A percentile compares a stretch with the other conserved stretches of the same genome.
Conservation (phyloP, 2,329 filamentous ascomycete species). For the Fragosphaeria purpurea region DNA sequence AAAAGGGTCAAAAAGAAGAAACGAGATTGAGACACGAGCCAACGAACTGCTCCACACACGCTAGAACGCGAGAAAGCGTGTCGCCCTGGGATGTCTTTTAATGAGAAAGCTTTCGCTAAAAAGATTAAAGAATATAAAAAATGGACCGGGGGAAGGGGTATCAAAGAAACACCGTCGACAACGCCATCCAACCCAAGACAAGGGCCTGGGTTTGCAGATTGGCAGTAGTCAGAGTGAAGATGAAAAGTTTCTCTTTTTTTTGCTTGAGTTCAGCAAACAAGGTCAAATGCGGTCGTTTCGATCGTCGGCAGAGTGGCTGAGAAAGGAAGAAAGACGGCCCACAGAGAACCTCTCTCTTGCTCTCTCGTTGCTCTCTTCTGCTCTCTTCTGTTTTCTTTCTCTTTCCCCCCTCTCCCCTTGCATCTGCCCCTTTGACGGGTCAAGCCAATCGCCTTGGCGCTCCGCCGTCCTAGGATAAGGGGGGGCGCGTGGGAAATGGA, state of each 20-base stretch:
- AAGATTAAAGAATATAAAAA: not conserved
- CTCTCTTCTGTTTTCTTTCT: not conserved
- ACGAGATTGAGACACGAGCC: not conserved
- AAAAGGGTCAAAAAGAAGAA: not conserved
- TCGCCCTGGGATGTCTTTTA: conserved; percentile 1
- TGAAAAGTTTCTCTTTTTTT: no score
- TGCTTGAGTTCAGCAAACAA: not conserved
- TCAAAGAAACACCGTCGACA: not conserved
- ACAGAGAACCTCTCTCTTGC: no score
- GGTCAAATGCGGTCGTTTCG: conserved; percentile 2
- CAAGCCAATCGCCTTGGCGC: conserved; percentile 2
- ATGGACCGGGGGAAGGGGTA: not conserved
- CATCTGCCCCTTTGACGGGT: conserved; percentile 10
- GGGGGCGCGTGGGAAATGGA: conserved; percentile 8
- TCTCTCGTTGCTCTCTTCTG: not conserved
- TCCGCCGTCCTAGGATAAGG: conserved; percentile 8
- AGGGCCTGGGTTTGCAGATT: not conserved
- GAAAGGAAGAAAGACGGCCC: not conserved
- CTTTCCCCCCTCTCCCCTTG: not conserved
- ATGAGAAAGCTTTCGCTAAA: conserved; percentile 5
- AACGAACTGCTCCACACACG: conserved; percentile 1
- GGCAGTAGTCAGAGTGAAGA: not conserved
- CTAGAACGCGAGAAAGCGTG: conserved; percentile 3
- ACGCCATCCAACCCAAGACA: conserved; percentile 2
- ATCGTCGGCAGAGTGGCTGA: not conserved